These are phyloP conservation scores for Spathaspora girioi DNA, from an alignment of 805 yeast species.

Conservation along the genomic window DNA sequence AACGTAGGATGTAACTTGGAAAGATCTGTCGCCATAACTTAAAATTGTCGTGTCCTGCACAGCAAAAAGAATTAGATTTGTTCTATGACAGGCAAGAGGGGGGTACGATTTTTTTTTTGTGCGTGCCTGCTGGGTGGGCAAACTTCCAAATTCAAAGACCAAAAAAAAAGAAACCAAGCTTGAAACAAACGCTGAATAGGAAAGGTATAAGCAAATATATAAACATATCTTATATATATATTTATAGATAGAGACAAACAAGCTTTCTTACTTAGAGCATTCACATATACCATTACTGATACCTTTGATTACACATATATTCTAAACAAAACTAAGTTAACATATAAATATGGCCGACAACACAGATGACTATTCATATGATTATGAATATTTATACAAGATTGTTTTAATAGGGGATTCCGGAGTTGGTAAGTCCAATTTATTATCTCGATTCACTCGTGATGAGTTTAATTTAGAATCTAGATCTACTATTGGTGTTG, in stretches of 20 bases:
- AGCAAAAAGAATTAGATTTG: too few species aligned
- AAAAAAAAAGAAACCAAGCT: not conserved
- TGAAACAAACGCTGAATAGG: not conserved
- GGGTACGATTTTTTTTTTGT: not conserved
- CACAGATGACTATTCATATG: conserved; percentile 48
- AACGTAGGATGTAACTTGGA: too few species aligned
- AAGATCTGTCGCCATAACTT: too few species aligned
- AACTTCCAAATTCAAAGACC: not conserved
- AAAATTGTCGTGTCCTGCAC: too few species aligned
- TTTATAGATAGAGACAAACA: too few species aligned
- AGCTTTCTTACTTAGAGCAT: too few species aligned
- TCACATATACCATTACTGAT: not conserved
- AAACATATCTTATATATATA: not conserved
- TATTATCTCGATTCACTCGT: conserved; percentile 88
- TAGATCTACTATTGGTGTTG: conserved; percentile 95
- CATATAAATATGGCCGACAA: conserved; percentile 28
- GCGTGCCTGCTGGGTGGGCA: not conserved
- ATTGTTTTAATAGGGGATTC: conserved; percentile 96
- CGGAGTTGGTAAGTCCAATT: conserved; percentile 94
- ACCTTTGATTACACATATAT: not conserved
- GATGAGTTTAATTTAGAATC: conserved; percentile 94
- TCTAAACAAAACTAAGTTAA: not conserved
- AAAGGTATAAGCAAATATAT: not conserved
- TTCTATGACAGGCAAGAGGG: not conserved
- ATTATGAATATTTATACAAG: conserved; percentile 91